Base-by-base conservation (phyloP, 1,284 basidiomycete genomes). In the Naganishia cerealis region DNA sequence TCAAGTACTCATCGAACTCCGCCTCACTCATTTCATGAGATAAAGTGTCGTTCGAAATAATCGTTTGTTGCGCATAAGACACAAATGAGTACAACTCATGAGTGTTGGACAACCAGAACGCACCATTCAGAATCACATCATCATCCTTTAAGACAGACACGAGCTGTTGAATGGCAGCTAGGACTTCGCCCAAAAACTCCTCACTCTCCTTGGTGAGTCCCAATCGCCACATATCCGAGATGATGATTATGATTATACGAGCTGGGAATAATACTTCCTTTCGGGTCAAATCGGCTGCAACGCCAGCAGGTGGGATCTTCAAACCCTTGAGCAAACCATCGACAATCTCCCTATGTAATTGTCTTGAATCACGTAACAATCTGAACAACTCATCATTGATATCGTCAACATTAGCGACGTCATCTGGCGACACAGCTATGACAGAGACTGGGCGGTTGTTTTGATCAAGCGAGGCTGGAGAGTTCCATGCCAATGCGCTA, bases 151-250 rank as follows among this genome's bases (percentile, higher is more conserved):
- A 94, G 97, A 72, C 78, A n/a, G n/a, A n/a, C n/a, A n/a, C n/a
- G n/a, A n/a, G 79, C 82, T 82, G 71, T 48, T 21, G 36, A 33
- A 21, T 13, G 33, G 56, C 55, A n/a, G n/a, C 3, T 21, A 12
- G 7, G 67, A 99, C 92, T 76, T 97, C 98, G 48, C 96, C 96
- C 70, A 99, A 84, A 87, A 99, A 99, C 43, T 94, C 86, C 80
- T 99, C 96, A 80, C 93, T 96, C 80, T 99, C 95, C 29, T 89
- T 86, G 74, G 99, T 96, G 75, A 99, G 87, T 36, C 94, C 94
- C 76, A 96, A 93, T 82, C 97, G 98, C 96, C 96, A 99, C 95
- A 99, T 99, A 81, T 99, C 96, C 80, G 99, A 99, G 24, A 94
- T 96, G 70, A 97, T 90, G 59, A 99, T 84, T 75, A 91, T 93